Conservation (phyloP, 1,284 basidiomycete genomes). For the Leccinum colubrinum region DNA sequence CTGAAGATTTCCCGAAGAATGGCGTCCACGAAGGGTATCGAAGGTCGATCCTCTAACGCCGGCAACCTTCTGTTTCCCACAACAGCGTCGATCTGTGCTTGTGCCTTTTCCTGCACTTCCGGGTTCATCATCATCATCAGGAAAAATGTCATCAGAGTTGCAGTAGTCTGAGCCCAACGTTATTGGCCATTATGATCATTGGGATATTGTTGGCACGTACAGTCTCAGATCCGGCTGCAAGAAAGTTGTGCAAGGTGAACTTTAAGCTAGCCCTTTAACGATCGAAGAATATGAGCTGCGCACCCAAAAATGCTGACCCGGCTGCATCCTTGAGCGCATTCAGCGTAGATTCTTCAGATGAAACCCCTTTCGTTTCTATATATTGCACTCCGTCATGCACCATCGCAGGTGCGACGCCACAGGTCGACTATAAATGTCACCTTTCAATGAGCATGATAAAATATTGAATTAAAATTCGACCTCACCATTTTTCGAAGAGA, state of each 20-base stretch:
- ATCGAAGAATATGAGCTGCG: background rate
- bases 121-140: slow-evolving; percentile 36
- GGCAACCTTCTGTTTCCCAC: slow-evolving; percentile 16
- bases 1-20: slow-evolving; percentile 27
- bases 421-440: background rate
- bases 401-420: slow-evolving; percentile 8
- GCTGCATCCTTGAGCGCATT: slow-evolving; percentile 10
- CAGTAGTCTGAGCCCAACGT: background rate
- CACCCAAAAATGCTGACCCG: slow-evolving; percentile 16
- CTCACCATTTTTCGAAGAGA: slow-evolving; percentile 1
- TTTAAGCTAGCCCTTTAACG: no score
- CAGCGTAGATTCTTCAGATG: background rate
- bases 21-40: slow-evolving; percentile 33
- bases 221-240: slow-evolving; percentile 14
- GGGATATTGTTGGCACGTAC: slow-evolving; percentile 1
- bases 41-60: slow-evolving; percentile 25
- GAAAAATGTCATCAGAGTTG: slow-evolving; percentile 27
- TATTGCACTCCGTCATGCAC: slow-evolving; percentile 7
- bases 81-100: slow-evolving; percentile 34
- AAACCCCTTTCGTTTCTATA: background rate
- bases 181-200: background rate
- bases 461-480: background rate
- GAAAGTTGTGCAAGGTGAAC: background rate
- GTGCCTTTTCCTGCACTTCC: slow-evolving; percentile 27
- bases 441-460: background rate